A percentile compares a stretch with the other conserved stretches of the same genome.
phyloP scores from a whole-genome alignment of 306 rosid species.

The Phaseolus lunatus region DNA sequence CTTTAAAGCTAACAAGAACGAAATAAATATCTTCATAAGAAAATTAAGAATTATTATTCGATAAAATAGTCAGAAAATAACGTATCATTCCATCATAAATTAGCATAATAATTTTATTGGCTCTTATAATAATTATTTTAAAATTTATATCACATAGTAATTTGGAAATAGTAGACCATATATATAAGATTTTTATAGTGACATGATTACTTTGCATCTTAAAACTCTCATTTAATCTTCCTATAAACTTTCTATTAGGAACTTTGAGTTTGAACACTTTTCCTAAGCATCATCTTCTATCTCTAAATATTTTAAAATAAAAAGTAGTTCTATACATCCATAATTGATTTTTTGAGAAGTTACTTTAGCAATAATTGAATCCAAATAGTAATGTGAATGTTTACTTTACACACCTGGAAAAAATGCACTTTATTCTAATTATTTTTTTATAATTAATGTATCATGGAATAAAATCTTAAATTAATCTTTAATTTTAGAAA shows the following conservation, averaged over 20 bases:
- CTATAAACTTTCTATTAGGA: background rate
- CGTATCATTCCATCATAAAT: no score
- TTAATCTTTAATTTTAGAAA: background rate
- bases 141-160: no score
- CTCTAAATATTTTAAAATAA: background rate
- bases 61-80: no score
- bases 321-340: background rate
- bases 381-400: background rate
- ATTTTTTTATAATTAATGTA: background rate
- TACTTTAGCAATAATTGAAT: background rate
- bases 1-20: background rate
- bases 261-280: background rate
- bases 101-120: no score
- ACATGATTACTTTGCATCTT: background rate
- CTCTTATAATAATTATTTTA: no score
- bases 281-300: background rate
- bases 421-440: background rate
- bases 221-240: background rate
- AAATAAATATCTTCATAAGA: background rate
- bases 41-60: background rate
- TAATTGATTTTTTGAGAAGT: conserved; percentile 44
- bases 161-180: no score
- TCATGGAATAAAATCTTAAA: background rate
- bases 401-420: no score
- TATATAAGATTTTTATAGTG: no score